Evolutionary conservation across 2,329 filamentous ascomycete species (phyloP), one percentile per base, ranked within the genome.

Genomic region (Aspergillus felis): DNA sequence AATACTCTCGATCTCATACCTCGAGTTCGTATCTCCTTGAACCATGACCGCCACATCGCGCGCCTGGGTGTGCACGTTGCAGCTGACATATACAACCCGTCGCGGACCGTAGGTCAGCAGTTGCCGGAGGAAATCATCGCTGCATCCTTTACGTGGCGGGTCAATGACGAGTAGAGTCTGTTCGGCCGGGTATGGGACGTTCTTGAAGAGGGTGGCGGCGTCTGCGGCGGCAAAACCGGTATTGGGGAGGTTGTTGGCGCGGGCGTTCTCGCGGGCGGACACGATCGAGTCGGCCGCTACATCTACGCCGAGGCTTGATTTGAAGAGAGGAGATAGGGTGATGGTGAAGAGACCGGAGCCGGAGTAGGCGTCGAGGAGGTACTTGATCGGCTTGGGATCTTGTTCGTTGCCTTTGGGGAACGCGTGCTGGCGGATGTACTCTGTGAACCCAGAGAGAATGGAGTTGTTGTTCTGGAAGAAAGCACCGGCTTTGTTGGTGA

Each of bases 391-490:
- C 60, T 74, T 68, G 57, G 75, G 28, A 58, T 66, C 68, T 55
- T 70, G 52, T 54, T 67, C 63, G 50, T 66, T 57, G 65, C 66
- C 52, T 72, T 66, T 35, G 67, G 86, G 87, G 1, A 92, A 80
- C 68, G 93, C 89, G 74, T 89, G 84, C 41, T 89, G 82, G 61
- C 91, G 89, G 71, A 97, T 90, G 79, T 95, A 96, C 64, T 86
- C 82, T 14, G 92, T 96, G 76, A 97, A 96, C 17, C 80, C 78
- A 29, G 90, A 86, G 25, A 99, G 87, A 76, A 99, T 97, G 55
- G 92, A 95, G 81, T 97, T 97, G 83, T 99, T 99, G 82, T 99
- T 99, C 72, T 99, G 94, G 84, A 99, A 99, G 80, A 99, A 99
- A 53, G 91, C 87, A 58, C 92, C 92, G 10, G 94, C 94, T 2